Base-by-base conservation (phyloP, 1,284 basidiomycete genomes). In the Caloboletus inedulis region DNA sequence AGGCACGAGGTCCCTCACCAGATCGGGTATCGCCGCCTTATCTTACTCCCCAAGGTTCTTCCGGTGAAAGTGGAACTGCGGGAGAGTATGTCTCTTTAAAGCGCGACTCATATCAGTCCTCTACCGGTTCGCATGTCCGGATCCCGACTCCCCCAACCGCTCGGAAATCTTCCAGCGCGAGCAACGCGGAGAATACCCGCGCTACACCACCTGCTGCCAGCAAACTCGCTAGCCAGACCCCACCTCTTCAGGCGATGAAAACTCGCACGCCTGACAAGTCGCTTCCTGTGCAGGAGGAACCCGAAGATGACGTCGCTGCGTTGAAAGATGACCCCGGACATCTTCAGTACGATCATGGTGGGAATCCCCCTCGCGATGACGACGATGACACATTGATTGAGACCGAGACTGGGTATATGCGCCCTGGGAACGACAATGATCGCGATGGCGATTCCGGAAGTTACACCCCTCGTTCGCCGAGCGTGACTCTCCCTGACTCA, bases 381-480 rank as follows among this genome's bases (percentile, higher is more conserved):
- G 79, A 82, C 44, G 77, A 80, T 39, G 74, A 75, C 39, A 76
- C 75, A 3, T 62, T 76, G 33, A 74, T 76, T 51, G 77, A 80
- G 44, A 70, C 73, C 19, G 72, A 73, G 29, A 62, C 68, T 13
- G 54, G 77, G 21, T 62, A 67, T 55, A 34, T 68, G 64, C 59
- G 63, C 44, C 60, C 62, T 46, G 61, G 54, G 13, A 59, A 66
- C 50, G 64, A 66, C 66, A 57, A 68, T 60, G 53, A 74, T 64
- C 52, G 42, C 40, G 61, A 70, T 35, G 60, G 56, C 18, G 65
- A 69, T 27, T 58, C 58, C 1, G 72, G 69, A 7, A 76, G 77
- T n/a, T 84, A 80, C 59, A 89, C 87, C 0, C 87, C 87, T 4
- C 79, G 85, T n/a, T 89, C 87, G 3, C 84, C 85, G 0, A 80